phyloP scores from a whole-genome alignment of 352 stramenopile species.

The Thalassiosira hispida region DNA sequence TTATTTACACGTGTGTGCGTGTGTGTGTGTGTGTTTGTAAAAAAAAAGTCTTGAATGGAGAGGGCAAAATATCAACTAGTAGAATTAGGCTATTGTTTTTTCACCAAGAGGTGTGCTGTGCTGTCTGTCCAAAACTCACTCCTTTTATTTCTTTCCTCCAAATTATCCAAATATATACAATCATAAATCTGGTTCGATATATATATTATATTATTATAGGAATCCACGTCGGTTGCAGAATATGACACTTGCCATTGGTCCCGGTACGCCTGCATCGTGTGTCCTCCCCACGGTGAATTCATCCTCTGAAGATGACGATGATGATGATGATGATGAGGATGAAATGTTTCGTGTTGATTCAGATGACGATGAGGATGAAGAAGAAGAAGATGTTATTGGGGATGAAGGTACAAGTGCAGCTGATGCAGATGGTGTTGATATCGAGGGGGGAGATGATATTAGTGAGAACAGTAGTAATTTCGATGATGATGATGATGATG shows the following conservation, averaged over 20 bases:
- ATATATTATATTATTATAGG: slow-evolving; percentile 29
- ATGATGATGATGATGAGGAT: slow-evolving; percentile 25
- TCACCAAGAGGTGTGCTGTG: too few relatives aligned
- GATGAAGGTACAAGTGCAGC: background rate
- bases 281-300: slow-evolving; percentile 10
- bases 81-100: too few relatives aligned
- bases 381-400: slow-evolving; percentile 3
- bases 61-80: too few relatives aligned
- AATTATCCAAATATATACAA: background rate
- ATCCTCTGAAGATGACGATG: slow-evolving; percentile 28
- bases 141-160: slow-evolving; percentile 1
- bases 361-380: background rate
- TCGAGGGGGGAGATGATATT: slow-evolving; percentile 6
- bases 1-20: background rate
- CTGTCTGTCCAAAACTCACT: too few relatives aligned
- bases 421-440: slow-evolving; percentile 4
- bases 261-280: slow-evolving; percentile 64
- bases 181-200: background rate
- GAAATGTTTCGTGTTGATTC: slow-evolving; percentile 6
- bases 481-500: slow-evolving; percentile 6
- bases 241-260: slow-evolving; percentile 78
- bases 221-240: slow-evolving; percentile 77
- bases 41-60: too few relatives aligned
- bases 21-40: background rate
- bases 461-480: background rate